phyloP scores from a whole-genome alignment of 1,284 basidiomycete species.

The Chalciporus sp. region DNA sequence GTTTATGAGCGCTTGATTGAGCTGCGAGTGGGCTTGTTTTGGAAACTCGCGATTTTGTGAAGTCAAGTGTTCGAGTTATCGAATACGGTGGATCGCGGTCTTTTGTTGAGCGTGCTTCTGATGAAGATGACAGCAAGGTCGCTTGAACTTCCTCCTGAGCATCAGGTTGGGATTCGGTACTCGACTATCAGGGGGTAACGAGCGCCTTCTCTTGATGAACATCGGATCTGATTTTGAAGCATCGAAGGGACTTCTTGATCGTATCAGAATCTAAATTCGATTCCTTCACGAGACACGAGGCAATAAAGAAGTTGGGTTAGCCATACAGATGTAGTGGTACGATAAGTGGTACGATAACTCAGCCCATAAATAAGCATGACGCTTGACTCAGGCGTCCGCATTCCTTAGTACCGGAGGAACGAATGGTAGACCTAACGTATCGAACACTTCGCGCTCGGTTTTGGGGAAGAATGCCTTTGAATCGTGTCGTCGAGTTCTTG shows the following conservation, averaged over 20 bases:
- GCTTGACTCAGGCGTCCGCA: conserved; percentile 51
- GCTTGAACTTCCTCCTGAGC: too few relatives aligned
- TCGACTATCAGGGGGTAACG: too few relatives aligned
- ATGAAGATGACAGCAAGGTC: too few relatives aligned
- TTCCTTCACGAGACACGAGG: background rate
- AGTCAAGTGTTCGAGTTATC: too few relatives aligned
- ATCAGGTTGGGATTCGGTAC: too few relatives aligned
- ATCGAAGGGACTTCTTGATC: background rate
- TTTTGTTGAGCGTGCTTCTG: too few relatives aligned
- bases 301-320: background rate
- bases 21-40: too few relatives aligned
- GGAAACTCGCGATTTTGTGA: too few relatives aligned
- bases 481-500: conserved; percentile 58
- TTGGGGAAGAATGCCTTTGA: conserved; percentile 58
- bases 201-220: too few relatives aligned
- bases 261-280: background rate
- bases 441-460: conserved; percentile 72
- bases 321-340: background rate
- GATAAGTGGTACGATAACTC: background rate
- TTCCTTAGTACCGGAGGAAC: conserved; percentile 71
- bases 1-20: too few relatives aligned
- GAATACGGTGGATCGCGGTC: too few relatives aligned
- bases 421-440: conserved; percentile 66
- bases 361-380: background rate
- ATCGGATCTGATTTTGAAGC: background rate